These are phyloP conservation scores for Orbilia oligospora DNA, from an alignment of 2,329 filamentous ascomycete species.

Conservation along the genomic window DNA sequence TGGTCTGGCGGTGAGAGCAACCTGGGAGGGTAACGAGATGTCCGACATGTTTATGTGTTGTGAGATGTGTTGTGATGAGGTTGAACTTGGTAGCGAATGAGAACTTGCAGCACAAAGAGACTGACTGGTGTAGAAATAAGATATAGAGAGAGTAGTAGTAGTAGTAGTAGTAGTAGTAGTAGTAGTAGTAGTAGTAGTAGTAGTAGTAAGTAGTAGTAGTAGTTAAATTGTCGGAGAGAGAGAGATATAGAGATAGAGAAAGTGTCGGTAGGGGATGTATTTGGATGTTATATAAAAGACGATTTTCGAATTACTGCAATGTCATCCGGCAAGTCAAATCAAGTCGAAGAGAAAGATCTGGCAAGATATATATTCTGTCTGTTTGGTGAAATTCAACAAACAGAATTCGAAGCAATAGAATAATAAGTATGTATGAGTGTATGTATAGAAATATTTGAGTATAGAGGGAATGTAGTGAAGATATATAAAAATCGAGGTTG, in stretches of 20 bases:
- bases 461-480: constrained; percentile 61
- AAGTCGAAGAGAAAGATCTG: constrained; percentile 38
- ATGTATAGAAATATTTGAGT: constrained; percentile 33
- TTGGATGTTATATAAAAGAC: neutral
- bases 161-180: too few species aligned
- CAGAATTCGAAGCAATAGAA: too few species aligned
- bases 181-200: neutral
- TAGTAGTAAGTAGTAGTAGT: too few species aligned
- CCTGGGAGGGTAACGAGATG: constrained; percentile 63
- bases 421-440: too few species aligned
- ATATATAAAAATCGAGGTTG: constrained; percentile 60
- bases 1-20: constrained; percentile 68
- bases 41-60: constrained; percentile 59
- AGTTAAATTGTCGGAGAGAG: too few species aligned
- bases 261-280: constrained; percentile 6
- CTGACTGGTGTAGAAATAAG: too few species aligned
- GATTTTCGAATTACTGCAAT: constrained; percentile 47
- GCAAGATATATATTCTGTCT: constrained; percentile 15
- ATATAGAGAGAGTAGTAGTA: too few species aligned
- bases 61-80: constrained; percentile 52
- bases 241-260: constrained; percentile 64
- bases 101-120: too few species aligned
- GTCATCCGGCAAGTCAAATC: constrained; percentile 13
- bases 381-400: too few species aligned
- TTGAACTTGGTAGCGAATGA: constrained; percentile 41